These are phyloP conservation scores for Gentiana dahurica DNA, from an alignment of 257 asterid genomes.

Conservation along the genomic window DNA sequence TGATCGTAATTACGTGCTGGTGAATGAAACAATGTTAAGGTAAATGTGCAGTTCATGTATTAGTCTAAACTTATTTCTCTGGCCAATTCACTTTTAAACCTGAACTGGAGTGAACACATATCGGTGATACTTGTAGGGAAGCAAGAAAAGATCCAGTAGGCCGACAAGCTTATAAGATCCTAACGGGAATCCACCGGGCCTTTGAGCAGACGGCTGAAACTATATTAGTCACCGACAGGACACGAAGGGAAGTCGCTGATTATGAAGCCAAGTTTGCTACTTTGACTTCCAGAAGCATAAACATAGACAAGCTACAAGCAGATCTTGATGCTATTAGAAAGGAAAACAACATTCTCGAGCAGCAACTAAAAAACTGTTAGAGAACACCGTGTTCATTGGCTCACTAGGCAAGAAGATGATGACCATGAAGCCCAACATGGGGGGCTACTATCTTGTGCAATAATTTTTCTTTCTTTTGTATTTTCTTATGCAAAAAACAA, in stretches of 20 bases:
- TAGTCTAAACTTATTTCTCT: not conserved
- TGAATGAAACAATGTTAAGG: conserved; percentile 68
- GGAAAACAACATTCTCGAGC: conserved; percentile 61
- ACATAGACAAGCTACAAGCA: conserved; percentile 46
- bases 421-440: too few species aligned
- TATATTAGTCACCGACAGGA: conserved; percentile 48
- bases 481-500: too few species aligned
- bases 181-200: conserved; percentile 52
- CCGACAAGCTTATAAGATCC: conserved; percentile 53
- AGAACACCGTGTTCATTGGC: too few species aligned
- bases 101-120: not conserved
- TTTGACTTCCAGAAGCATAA: conserved; percentile 34
- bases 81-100: not conserved
- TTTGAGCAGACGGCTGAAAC: conserved; percentile 59
- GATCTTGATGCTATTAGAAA: conserved; percentile 60
- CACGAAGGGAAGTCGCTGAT: conserved; percentile 48
- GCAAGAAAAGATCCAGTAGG: conserved; percentile 63
- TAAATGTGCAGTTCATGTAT: conserved; percentile 9
- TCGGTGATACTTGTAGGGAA: conserved; percentile 34
- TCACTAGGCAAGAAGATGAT: too few species aligned
- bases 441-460: too few species aligned
- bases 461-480: too few species aligned
- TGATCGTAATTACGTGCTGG: conserved; percentile 55
- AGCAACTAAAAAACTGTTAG: conserved; percentile 9
- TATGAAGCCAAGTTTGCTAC: conserved; percentile 57